Conservation (phyloP, 345 rosid species). For the Syzygium aqueum region DNA sequence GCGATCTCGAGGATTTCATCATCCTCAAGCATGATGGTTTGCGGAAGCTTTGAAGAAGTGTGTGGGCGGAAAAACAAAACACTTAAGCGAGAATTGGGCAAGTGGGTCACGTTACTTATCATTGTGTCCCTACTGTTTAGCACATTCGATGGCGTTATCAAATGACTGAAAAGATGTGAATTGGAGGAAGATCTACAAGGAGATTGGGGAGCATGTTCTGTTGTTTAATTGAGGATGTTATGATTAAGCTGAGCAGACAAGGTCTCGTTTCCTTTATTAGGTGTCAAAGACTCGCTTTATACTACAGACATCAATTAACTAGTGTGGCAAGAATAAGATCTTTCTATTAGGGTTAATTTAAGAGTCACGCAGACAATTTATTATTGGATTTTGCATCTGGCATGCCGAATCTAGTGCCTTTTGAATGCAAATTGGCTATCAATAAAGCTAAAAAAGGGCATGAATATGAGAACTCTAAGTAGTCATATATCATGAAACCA, state of each 20-base stretch:
- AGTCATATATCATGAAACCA: background rate
- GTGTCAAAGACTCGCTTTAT: conserved; percentile 1
- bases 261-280: background rate
- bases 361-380: background rate
- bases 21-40: background rate
- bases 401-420: background rate
- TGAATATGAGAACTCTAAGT: background rate
- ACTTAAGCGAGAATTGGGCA: background rate
- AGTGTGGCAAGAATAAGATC: background rate
- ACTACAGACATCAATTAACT: background rate
- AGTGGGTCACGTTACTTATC: conserved; percentile 10
- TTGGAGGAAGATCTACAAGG: background rate
- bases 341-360: background rate
- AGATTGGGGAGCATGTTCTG: conserved; percentile 2
- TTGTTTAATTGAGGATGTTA: conserved; percentile 10
- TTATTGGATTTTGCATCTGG: background rate
- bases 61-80: background rate
- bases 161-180: background rate
- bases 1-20: conserved; percentile 5
- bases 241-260: conserved; percentile 5
- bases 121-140: conserved; percentile 8
- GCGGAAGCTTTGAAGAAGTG: background rate
- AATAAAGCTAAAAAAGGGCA: background rate
- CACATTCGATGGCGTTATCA: background rate
- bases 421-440: background rate